Percentiles rank a stretch among this genome's conserved stretches.
These are phyloP conservation scores for Melampsora abietis-canadensis DNA, from an alignment of 1,284 basidiomycete species.

Conservation along the genomic window DNA sequence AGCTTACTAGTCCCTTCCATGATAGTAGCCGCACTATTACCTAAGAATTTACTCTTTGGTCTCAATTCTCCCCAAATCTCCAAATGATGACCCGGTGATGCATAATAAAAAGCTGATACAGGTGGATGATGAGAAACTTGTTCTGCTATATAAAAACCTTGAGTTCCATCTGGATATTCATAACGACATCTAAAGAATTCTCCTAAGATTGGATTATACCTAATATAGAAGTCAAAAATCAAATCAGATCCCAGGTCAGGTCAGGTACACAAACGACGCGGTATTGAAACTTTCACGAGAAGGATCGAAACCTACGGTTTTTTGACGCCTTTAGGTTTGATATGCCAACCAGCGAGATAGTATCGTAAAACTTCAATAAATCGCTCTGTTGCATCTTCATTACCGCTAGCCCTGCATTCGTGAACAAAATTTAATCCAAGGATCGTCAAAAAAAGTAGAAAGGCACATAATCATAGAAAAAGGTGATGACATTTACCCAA, in stretches of 20 bases:
- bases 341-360: constrained; percentile 99
- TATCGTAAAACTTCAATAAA: constrained; percentile 89
- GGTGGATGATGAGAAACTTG: constrained; percentile 72
- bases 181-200: constrained; percentile 97
- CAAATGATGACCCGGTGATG: constrained; percentile 78
- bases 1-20: constrained; percentile 56
- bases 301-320: constrained; percentile 69
- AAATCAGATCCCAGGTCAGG: neutral
- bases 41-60: constrained; percentile 92
- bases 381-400: constrained; percentile 77
- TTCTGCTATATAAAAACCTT: constrained; percentile 95
- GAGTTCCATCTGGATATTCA: constrained; percentile 83
- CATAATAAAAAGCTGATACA: constrained; percentile 93
- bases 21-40: constrained; percentile 87
- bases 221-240: constrained; percentile 51
- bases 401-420: constrained; percentile 64
- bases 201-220: constrained; percentile 93
- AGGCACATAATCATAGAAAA: constrained; percentile 47
- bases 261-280: neutral
- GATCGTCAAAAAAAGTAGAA: neutral
- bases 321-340: constrained; percentile 99
- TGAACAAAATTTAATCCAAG: constrained; percentile 8
- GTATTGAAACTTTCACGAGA: neutral
- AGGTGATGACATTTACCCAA: constrained; percentile 65
- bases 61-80: constrained; percentile 86